phyloP scores from a whole-genome alignment of 2,329 filamentous ascomycete species.

The Fusarium newnesense region DNA sequence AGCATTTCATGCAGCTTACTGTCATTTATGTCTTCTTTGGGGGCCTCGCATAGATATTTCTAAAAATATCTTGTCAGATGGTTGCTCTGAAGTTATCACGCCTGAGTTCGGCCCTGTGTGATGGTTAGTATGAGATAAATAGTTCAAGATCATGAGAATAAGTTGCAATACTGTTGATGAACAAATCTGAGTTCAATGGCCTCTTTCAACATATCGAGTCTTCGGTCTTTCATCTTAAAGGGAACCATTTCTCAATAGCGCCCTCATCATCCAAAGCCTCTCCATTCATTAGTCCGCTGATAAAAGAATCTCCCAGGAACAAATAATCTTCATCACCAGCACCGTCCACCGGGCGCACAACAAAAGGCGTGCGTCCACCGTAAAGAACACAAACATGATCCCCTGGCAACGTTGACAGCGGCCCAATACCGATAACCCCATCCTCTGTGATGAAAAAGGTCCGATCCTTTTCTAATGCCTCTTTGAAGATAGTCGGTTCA shows the following conservation, averaged over 20 bases:
- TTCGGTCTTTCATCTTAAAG: neutral
- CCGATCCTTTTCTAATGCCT: accelerated
- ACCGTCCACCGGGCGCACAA: neutral
- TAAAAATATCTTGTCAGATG: neutral
- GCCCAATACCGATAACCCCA: accelerated
- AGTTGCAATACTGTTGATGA: no score
- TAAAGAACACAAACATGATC: neutral
- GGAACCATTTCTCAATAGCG: neutral
- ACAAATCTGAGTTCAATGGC: neutral
- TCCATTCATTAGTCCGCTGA: neutral
- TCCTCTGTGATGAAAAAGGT: neutral
- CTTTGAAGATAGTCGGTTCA: neutral
- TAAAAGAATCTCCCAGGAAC: accelerated
- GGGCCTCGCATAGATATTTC: neutral
- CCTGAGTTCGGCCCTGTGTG: accelerated
- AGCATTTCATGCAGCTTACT: neutral
- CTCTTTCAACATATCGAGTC: accelerated
- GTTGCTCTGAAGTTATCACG: accelerated
- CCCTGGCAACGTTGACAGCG: accelerated
- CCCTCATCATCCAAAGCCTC: neutral
- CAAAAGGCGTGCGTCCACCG: neutral
- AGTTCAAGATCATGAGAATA: accelerated
- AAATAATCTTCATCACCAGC: neutral
- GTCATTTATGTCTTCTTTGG: neutral
- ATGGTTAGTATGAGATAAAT: no score